Evolutionary conservation across 208 protist genomes (phyloP).

Genomic region (Leishmania tropica): DNA sequence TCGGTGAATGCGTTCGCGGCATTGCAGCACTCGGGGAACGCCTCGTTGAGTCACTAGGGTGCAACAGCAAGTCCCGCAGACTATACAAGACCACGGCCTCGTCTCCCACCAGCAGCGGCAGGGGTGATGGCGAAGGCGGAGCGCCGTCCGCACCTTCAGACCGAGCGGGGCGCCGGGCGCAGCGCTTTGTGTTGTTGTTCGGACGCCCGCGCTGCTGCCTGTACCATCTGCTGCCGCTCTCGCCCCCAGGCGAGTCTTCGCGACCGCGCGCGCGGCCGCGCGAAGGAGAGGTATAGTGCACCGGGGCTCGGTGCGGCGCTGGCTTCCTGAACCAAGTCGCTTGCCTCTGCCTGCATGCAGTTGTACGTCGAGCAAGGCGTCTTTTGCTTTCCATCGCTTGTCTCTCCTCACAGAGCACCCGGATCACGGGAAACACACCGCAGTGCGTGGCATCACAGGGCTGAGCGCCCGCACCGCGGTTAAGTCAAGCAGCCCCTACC

Average conservation of each 20-base stretch:
- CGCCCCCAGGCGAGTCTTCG: not conserved
- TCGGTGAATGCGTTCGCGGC: not conserved
- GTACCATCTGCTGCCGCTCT: conserved; percentile 27
- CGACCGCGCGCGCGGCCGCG: not conserved
- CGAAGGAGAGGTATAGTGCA: not conserved
- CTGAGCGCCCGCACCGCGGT: too few species aligned
- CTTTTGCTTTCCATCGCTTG: not conserved
- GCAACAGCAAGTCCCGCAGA: not conserved
- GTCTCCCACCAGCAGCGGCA: not conserved
- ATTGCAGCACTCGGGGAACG: not conserved
- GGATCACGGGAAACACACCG: too few species aligned
- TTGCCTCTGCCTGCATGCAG: not conserved
- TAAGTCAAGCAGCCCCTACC: too few species aligned
- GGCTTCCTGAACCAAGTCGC: not conserved
- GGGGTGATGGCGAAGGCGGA: not conserved
- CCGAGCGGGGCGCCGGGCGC: conserved; percentile 17
- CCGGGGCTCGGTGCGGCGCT: not conserved
- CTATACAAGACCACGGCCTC: not conserved
- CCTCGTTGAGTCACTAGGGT: not conserved
- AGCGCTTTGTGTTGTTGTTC: conserved; percentile 31
- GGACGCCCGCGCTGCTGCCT: conserved; percentile 11
- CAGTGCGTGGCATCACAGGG: too few species aligned
- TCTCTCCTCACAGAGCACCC: not conserved
- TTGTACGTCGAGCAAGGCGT: not conserved
- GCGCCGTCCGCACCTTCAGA: not conserved